These are phyloP conservation scores for Fraxinus sp. DNA, from an alignment of 305 asterid species.

Conservation along the genomic window DNA sequence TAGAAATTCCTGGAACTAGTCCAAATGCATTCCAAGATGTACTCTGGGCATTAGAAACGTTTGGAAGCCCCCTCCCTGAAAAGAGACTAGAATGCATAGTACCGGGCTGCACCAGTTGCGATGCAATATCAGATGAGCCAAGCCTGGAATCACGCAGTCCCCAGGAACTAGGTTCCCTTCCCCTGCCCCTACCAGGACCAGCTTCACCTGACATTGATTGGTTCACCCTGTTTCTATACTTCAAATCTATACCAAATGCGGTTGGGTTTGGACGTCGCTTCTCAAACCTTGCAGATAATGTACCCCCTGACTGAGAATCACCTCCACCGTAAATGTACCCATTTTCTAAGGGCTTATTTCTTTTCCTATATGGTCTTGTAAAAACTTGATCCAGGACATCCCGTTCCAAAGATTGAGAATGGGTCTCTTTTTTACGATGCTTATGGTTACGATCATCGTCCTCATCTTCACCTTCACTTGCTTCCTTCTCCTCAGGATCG, in stretches of 20 bases:
- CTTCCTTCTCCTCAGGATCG: conserved; percentile 85
- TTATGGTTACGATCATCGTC: conserved; percentile 99
- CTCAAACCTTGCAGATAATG: conserved; percentile 56
- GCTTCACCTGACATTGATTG: conserved; percentile 54
- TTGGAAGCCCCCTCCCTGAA: conserved; percentile 75
- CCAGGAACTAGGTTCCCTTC: conserved; percentile 71
- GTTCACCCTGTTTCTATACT: conserved; percentile 59
- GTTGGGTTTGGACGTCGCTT: conserved; percentile 53
- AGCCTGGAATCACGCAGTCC: conserved; percentile 71
- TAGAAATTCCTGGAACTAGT: conserved; percentile 73
- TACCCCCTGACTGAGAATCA: conserved; percentile 53
- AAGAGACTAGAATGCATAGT: conserved; percentile 58
- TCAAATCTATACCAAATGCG: conserved; percentile 53
- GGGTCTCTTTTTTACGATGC: conserved; percentile 81
- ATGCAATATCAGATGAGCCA: conserved; percentile 63
- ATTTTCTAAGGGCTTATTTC: conserved; percentile 77
- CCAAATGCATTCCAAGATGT: conserved; percentile 82
- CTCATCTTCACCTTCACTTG: conserved; percentile 96
- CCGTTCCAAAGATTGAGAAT: conserved; percentile 67
- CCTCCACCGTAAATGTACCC: conserved; percentile 63
- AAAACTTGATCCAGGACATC: conserved; percentile 60
- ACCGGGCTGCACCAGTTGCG: conserved; percentile 74
- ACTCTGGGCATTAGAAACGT: conserved; percentile 50
- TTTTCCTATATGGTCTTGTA: conserved; percentile 64
- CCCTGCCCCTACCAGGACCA: conserved; percentile 69